These are phyloP conservation scores for Apium graveolens DNA, from an alignment of 129 eudicot species.

Conservation along the genomic window DNA sequence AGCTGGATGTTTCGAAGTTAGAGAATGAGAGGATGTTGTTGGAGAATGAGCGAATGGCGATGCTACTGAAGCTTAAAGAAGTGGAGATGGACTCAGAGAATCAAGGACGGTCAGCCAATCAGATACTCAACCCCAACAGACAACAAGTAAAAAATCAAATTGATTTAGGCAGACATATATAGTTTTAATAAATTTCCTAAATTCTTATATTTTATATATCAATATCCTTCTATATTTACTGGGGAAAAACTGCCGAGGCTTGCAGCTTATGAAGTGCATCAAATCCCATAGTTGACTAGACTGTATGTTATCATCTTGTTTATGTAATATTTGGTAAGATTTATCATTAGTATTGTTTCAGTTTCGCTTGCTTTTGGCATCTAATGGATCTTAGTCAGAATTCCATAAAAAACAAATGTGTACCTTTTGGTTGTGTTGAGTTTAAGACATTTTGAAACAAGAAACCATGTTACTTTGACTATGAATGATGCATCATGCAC, in stretches of 20 bases:
- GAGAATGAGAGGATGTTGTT: constrained; percentile 56
- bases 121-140: constrained; percentile 4
- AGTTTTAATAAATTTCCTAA: constrained; percentile 3
- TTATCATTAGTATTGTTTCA: not conserved
- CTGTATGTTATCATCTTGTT: constrained; percentile 4
- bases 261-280: not conserved
- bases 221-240: not conserved
- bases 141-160: constrained; percentile 23
- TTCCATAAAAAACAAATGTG: not conserved
- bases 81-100: constrained; percentile 17
- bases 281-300: not conserved
- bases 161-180: constrained; percentile 19
- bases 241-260: not conserved
- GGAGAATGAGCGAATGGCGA: constrained; percentile 55
- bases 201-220: not conserved
- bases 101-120: constrained; percentile 13
- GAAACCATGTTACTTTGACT: not conserved
- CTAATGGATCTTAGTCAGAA: not conserved
- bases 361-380: not conserved
- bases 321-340: constrained; percentile 1
- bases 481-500: constrained; percentile 1
- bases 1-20: constrained; percentile 45
- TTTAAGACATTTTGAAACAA: not conserved
- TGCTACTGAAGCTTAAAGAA: constrained; percentile 38
- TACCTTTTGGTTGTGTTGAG: not conserved